Conservation (phyloP, 345 rosid genomes). For the Nephelium lappaceum region DNA sequence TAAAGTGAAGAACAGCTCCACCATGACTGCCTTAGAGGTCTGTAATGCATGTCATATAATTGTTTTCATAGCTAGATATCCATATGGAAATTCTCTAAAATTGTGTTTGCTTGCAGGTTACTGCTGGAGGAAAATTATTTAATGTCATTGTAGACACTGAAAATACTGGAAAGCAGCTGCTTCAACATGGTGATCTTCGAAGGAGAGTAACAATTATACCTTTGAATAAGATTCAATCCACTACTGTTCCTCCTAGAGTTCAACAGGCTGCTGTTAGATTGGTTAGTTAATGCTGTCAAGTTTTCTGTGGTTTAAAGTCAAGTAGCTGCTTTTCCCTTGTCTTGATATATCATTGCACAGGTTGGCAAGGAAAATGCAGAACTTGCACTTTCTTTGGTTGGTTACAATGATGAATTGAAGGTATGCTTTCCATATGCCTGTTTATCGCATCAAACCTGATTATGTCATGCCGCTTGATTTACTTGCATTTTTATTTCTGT, state of each 20-base stretch:
- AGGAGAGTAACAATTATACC: conserved; percentile 95
- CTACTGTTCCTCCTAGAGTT: conserved; percentile 57
- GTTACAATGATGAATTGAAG: conserved; percentile 72
- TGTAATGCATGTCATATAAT: conserved; percentile 19
- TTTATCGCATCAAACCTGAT: conserved; percentile 16
- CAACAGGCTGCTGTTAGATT: conserved; percentile 72
- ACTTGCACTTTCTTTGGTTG: conserved; percentile 91
- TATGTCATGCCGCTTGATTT: not conserved
- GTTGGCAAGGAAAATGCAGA: conserved; percentile 93
- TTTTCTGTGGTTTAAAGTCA: not conserved
- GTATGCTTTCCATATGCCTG: conserved; percentile 37
- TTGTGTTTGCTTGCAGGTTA: conserved; percentile 56
- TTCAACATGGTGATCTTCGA: conserved; percentile 90
- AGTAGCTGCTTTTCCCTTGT: not conserved
- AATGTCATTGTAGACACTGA: conserved; percentile 94
- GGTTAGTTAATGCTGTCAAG: conserved; percentile 53
- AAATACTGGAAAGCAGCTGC: conserved; percentile 89
- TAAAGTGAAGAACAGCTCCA: conserved; percentile 74
- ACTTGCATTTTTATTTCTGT: not conserved
- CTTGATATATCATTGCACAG: conserved; percentile 38
- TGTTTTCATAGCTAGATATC: conserved; percentile 12
- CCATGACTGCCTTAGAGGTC: conserved; percentile 97
- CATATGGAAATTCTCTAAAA: conserved; percentile 21
- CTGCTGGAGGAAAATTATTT: conserved; percentile 89
- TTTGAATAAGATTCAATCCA: conserved; percentile 77